phyloP scores from a whole-genome alignment of 2,329 filamentous ascomycete genomes.

The Penicillium rolfsii region DNA sequence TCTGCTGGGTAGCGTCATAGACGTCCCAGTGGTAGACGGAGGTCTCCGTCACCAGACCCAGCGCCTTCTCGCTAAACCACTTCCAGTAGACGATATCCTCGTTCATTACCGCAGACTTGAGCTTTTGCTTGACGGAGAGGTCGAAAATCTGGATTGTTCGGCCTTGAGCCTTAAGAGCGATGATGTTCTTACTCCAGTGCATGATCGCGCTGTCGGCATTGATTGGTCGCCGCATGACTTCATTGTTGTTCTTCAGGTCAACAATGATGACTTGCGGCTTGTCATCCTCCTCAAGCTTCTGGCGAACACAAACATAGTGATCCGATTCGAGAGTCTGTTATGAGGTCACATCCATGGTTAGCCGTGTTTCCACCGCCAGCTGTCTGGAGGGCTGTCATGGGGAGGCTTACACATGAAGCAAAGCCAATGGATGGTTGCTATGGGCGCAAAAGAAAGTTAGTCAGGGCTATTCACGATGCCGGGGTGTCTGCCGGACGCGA shows the following conservation, averaged over 20 bases:
- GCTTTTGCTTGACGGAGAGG: slow-evolving; percentile 86
- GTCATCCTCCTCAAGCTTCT: slow-evolving; percentile 82
- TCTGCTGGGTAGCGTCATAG: slow-evolving; percentile 77
- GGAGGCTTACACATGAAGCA: slow-evolving; percentile 75
- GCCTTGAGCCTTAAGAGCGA: slow-evolving; percentile 92
- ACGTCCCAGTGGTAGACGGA: slow-evolving; percentile 98
- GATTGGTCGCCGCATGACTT: slow-evolving; percentile 90
- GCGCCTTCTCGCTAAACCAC: slow-evolving; percentile 88
- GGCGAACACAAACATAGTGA: slow-evolving; percentile 91
- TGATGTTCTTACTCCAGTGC: slow-evolving; percentile 96
- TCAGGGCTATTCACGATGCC: slow-evolving; percentile 13
- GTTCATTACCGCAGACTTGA: slow-evolving; percentile 95
- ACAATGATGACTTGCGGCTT: slow-evolving; percentile 95
- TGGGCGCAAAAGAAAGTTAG: slow-evolving; percentile 35
- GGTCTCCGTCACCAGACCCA: slow-evolving; percentile 88
- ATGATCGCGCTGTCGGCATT: slow-evolving; percentile 99
- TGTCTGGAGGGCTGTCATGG: slow-evolving; percentile 12
- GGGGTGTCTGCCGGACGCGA: slow-evolving; percentile 13
- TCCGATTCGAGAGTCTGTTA: slow-evolving; percentile 94
- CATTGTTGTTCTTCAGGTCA: slow-evolving; percentile 96
- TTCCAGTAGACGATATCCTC: slow-evolving; percentile 99
- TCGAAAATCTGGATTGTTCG: slow-evolving; percentile 98
- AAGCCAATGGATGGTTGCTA: slow-evolving; percentile 77
- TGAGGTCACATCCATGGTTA: slow-evolving; percentile 27
- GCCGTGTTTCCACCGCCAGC: slow-evolving; percentile 8